Base-by-base conservation (phyloP, 768 basidiomycete genomes). In the Polyporus arcularius region DNA sequence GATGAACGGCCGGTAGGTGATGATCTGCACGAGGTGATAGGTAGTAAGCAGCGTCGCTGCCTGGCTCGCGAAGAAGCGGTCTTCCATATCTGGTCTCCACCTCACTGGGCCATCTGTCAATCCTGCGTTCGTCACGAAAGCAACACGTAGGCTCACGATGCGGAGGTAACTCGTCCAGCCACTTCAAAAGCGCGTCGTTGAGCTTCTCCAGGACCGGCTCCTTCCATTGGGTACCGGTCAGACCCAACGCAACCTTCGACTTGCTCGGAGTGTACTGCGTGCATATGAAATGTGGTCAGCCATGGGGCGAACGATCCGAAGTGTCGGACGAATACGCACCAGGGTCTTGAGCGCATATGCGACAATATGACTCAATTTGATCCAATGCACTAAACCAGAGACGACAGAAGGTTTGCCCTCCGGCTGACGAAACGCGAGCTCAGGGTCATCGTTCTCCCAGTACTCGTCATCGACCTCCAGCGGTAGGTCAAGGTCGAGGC, bases 1-100 rank as follows among this genome's bases (percentile, higher is more conserved):
- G 57, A 94, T 86, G 74, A 91, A 92, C 0, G 90, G 87, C 2
- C 90, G 85, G 71, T 93, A 90, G 41, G 91, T 79, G 39, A 89
- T 76, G 62, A 93, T 91, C 71, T 89, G 85, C 14, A 85, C 75
- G 57, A 87, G 79, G 65, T 90, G 82, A 68, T 81, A 85, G 2
- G 75, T 69, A 3, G 75, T 67, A 58, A 79, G 78, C 1, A 85
- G 70, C 9, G 73, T 71, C 1, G 79, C 78, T 0, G 79, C 77
- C 62, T 81, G 79, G 30, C 73, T 71, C 45, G 82, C 80, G 40
- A 77, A 73, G 0, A 64, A 58, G 5, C 71, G 66, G 64, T 80
- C 73, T 39, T 73, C 70, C 30, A 76, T 73, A 11, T 74, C 71
- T 0, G 80, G 77, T 56, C 81, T 76, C 82, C 82, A 77, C 53